Evolutionary conservation across 2,329 filamentous ascomycete species (phyloP).

Genomic region (Fusarium tanahbumbuense): DNA sequence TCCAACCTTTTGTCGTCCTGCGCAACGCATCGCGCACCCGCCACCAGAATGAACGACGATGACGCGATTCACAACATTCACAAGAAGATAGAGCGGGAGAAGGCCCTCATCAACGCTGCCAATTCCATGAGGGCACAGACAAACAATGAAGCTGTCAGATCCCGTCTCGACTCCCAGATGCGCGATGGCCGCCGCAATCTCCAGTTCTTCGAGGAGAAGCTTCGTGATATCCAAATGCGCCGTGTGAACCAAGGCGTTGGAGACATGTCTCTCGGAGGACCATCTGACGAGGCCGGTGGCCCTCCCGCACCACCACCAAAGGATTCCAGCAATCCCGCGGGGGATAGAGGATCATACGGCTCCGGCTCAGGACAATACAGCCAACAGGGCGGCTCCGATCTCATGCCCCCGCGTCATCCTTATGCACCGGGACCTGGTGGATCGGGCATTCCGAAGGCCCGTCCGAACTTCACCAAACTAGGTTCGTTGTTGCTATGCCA

Average conservation of each 20-base stretch:
- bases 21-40: slow-evolving; percentile 55
- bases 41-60: slow-evolving; percentile 70
- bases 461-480: slow-evolving; percentile 95
- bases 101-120: slow-evolving; percentile 92
- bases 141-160: slow-evolving; percentile 90
- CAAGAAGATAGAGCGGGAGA: slow-evolving; percentile 98
- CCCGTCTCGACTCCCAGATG: slow-evolving; percentile 92
- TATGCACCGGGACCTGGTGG: slow-evolving; percentile 76
- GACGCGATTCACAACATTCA: slow-evolving; percentile 81
- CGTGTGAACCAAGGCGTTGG: slow-evolving; percentile 76
- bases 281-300: slow-evolving; percentile 58
- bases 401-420: slow-evolving; percentile 85
- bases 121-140: slow-evolving; percentile 96
- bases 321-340: slow-evolving; percentile 61
- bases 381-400: slow-evolving; percentile 72
- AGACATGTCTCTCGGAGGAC: slow-evolving; percentile 68
- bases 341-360: slow-evolving; percentile 73
- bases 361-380: slow-evolving; percentile 59
- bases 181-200: slow-evolving; percentile 93
- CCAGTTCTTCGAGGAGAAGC: slow-evolving; percentile 92
- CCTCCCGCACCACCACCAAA: slow-evolving; percentile 79
- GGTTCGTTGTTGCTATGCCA: slow-evolving; percentile 66
- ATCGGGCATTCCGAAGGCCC: slow-evolving; percentile 74
- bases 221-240: slow-evolving; percentile 88
- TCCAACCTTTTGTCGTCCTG: slow-evolving; percentile 45